Conservation (phyloP, 192 early-diverging fungal species). For the Cladochytrium replicatum region DNA sequence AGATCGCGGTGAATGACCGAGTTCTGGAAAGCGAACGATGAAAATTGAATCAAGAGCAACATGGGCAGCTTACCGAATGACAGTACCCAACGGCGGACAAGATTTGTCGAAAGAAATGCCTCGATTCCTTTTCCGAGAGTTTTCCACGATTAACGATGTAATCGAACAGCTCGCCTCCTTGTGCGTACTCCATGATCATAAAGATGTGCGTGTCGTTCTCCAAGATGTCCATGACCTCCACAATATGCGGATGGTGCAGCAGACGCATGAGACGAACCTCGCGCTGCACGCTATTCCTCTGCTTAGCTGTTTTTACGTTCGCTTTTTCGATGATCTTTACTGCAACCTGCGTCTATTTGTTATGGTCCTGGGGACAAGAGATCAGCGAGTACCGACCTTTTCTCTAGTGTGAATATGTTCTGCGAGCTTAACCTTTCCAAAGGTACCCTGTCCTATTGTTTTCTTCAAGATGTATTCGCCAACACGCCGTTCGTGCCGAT, state of each 20-base stretch:
- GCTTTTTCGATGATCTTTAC: constrained; percentile 51
- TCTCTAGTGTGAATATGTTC: constrained; percentile 32
- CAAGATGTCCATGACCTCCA: constrained; percentile 40
- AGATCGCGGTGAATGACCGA: constrained; percentile 50
- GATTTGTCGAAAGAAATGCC: constrained; percentile 38
- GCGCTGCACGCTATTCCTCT: constrained; percentile 33
- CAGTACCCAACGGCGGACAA: constrained; percentile 43
- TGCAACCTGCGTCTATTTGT: constrained; percentile 24
- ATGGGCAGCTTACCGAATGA: constrained; percentile 26
- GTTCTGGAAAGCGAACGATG: constrained; percentile 23
- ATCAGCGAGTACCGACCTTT: constrained; percentile 21
- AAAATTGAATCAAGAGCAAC: neutral
- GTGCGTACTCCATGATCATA: constrained; percentile 49
- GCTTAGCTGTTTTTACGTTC: constrained; percentile 41
- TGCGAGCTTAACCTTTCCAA: constrained; percentile 51
- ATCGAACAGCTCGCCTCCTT: constrained; percentile 51
- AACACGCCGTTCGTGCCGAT: too few species aligned
- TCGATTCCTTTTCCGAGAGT: constrained; percentile 28
- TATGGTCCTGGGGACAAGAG: neutral
- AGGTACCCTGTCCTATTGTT: constrained; percentile 50
- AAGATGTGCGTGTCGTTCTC: constrained; percentile 25
- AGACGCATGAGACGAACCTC: constrained; percentile 39
- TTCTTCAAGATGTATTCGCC: constrained; percentile 22
- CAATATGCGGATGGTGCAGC: constrained; percentile 43
- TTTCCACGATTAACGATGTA: constrained; percentile 38